A percentile compares a stretch with the other conserved stretches of the same genome.
Conservation (phyloP, 495 filamentous ascomycete species). For the Penicillium riverlandense region DNA sequence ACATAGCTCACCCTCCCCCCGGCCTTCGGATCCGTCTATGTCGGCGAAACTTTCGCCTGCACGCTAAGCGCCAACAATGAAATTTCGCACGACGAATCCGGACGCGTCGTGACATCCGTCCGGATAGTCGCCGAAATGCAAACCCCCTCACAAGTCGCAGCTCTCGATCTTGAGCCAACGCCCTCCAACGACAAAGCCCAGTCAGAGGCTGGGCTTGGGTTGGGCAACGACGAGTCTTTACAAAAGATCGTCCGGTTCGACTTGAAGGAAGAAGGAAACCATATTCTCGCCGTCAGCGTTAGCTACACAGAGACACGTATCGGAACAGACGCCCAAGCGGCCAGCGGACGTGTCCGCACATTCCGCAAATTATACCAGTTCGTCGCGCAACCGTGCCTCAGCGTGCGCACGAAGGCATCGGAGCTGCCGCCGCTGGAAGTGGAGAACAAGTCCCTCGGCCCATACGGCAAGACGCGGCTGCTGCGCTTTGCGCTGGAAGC, state of each 20-base stretch:
- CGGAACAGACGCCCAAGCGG: constrained; percentile 48
- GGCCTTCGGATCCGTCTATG: constrained; percentile 88
- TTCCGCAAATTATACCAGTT: constrained; percentile 98
- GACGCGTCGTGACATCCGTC: constrained; percentile 61
- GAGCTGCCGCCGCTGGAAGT: constrained; percentile 42
- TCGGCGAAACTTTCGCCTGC: constrained; percentile 91
- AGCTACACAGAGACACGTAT: constrained; percentile 68
- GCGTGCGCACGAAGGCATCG: constrained; percentile 82
- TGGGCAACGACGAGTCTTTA: constrained; percentile 61
- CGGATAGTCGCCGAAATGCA: constrained; percentile 91
- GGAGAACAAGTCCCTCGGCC: constrained; percentile 36
- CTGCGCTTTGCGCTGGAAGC: constrained; percentile 70
- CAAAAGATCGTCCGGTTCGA: constrained; percentile 82
- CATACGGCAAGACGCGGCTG: constrained; percentile 38
- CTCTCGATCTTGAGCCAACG: constrained; percentile 46
- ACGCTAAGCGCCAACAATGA: constrained; percentile 94
- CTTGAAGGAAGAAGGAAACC: constrained; percentile 87
- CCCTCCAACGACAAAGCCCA: constrained; percentile 19
- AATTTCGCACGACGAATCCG: constrained; percentile 35
- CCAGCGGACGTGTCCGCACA: constrained; percentile 66
- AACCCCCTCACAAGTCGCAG: constrained; percentile 60
- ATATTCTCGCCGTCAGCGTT: constrained; percentile 90
- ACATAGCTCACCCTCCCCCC: constrained; percentile 77
- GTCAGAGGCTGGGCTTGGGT: constrained; percentile 45
- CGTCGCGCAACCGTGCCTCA: constrained; percentile 78